A percentile compares a stretch with the other conserved stretches of the same genome.
Evolutionary conservation across 192 early-diverging fungal genomes (phyloP).

Genomic region (Funneliformis geosporum): DNA sequence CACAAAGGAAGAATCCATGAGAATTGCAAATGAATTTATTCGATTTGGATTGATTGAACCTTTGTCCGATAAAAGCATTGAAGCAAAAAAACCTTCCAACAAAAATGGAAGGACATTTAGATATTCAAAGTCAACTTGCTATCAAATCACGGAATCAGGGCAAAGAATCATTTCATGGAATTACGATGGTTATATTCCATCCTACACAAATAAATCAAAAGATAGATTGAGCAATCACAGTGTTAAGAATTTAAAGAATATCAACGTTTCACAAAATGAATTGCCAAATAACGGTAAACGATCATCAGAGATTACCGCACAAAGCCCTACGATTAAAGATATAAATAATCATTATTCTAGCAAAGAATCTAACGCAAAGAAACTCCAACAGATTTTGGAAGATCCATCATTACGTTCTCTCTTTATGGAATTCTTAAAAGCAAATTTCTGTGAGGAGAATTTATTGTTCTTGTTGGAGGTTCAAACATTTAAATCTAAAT

Average conservation of each 20-base stretch:
- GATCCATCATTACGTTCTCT: slow-evolving; percentile 52
- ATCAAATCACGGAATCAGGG: slow-evolving; percentile 43
- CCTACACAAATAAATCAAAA: not conserved
- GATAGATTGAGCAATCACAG: not conserved
- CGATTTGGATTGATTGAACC: slow-evolving; percentile 48
- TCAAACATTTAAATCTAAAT: slow-evolving; percentile 49
- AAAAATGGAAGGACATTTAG: not conserved
- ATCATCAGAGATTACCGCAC: not conserved
- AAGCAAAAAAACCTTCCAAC: not conserved
- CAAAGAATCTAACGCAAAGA: slow-evolving; percentile 54
- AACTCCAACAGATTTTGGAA: slow-evolving; percentile 63
- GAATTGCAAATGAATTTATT: slow-evolving; percentile 49
- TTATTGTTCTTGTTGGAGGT: slow-evolving; percentile 69
- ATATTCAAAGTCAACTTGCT: slow-evolving; percentile 37
- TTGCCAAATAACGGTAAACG: not conserved
- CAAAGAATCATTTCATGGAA: slow-evolving; percentile 42
- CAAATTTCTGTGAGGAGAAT: slow-evolving; percentile 75
- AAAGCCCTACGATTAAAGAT: not conserved
- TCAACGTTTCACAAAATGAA: not conserved
- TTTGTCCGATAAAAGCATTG: slow-evolving; percentile 24
- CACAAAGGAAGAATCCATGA: slow-evolving; percentile 49
- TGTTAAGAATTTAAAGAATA: not conserved
- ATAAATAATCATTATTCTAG: slow-evolving; percentile 10
- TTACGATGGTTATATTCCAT: not conserved
- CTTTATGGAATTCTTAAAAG: slow-evolving; percentile 65